Base-by-base conservation (phyloP, 2,329 filamentous ascomycete genomes). In the Talaromyces sp. region DNA sequence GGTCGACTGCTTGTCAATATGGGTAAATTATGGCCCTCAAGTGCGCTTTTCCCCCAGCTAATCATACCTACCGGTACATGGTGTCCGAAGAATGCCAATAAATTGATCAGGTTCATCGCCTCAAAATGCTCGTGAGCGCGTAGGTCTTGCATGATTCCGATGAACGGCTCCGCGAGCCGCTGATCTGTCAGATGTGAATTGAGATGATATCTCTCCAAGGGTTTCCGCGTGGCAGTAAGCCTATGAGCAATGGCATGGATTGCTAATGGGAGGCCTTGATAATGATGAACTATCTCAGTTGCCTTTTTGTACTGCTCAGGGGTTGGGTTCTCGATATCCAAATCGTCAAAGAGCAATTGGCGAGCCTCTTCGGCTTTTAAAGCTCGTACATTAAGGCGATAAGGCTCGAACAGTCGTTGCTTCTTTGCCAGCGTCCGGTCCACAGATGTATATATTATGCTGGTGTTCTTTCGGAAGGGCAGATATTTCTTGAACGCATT, bases 381-480 rank as follows among this genome's bases (percentile, higher is more conserved):
- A 1, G 83, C 75, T 22, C 82, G 83, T 5, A 91, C 79, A 54
- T 82, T 81, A 59, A 90, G 82, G 81, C 79, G 74, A 81, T 83
- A 67, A 77, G 88, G 76, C 82, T 89, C 80, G 83, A 86, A 76
- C 80, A 90, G 66, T 78, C 84, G 74, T 82, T 85, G 73, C 81
- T 85, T 73, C 82, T 86, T 78, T 57, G 78, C 74, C 54, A 83
- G 68, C n/a, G 85, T 85, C 45, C 82, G 81, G 68, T 90, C 87
- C 0, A 89, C 85, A 0, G 88, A 90, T 0, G 89, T 90, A 70
- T 89, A 89, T 31, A 91, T 88, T 57, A 91, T 83, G 69, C 85
- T 87, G 14, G 86, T 89, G 63, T 86, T 83, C 66, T 79, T 82
- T 33, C 82, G 83, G 69, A 88, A 87, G 0, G 89, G 89, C n/a